Percentiles rank a stretch among this genome's conserved stretches.
These are phyloP conservation scores for Serendipita sp. DNA, from an alignment of 768 basidiomycete species.

Conservation along the genomic window DNA sequence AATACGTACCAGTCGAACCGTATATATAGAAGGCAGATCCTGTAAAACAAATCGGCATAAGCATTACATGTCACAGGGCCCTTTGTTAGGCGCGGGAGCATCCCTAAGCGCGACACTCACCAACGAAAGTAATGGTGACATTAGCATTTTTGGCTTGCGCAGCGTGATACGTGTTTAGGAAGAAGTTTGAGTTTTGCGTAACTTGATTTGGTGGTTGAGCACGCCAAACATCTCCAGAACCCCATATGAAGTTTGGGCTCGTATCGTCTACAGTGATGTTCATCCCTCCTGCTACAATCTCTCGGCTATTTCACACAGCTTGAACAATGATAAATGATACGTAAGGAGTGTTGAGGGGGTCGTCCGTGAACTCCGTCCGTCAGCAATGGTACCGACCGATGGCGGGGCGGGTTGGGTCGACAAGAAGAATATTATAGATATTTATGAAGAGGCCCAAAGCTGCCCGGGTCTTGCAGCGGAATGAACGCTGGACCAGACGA, in stretches of 20 bases:
- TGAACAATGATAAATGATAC: neutral
- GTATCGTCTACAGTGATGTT: slow-evolving; percentile 4
- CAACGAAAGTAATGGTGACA: slow-evolving; percentile 1
- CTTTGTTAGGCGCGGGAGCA: neutral
- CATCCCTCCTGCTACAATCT: neutral
- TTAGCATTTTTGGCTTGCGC: neutral
- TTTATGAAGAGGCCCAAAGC: no score
- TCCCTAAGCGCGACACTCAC: neutral
- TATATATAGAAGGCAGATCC: neutral
- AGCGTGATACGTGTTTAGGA: slow-evolving; percentile 1
- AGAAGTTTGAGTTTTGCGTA: neutral
- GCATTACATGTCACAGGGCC: neutral
- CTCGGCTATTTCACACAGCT: no score
- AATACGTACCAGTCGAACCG: neutral
- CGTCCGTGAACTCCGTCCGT: neutral
- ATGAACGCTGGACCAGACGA: neutral
- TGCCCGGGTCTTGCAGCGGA: neutral
- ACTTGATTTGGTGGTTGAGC: neutral
- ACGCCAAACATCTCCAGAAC: neutral
- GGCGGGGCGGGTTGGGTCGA: neutral
- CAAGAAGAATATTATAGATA: neutral
- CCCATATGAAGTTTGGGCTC: neutral
- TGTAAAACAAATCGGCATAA: neutral
- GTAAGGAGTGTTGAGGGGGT: neutral
- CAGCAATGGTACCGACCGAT: neutral